These are phyloP conservation scores for Diutina mesorugosa DNA, from an alignment of 1,139 yeast species.

Conservation along the genomic window DNA sequence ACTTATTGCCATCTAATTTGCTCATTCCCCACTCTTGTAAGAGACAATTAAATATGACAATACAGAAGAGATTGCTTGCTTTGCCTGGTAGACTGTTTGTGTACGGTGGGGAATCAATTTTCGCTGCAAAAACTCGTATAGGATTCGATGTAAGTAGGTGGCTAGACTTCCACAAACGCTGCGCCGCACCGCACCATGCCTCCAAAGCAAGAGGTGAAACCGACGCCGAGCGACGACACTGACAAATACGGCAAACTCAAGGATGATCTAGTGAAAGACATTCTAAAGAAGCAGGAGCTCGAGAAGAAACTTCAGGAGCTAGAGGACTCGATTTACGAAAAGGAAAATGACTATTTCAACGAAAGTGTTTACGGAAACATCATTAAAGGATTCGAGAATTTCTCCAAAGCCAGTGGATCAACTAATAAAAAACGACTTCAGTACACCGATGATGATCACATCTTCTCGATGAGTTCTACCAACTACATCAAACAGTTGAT, in stretches of 20 bases:
- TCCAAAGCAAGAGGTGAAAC: neutral
- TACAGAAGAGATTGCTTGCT: too few relatives aligned
- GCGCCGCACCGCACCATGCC: neutral
- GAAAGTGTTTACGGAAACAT: slow-evolving; percentile 66
- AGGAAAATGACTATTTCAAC: slow-evolving; percentile 68
- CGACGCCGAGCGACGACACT: neutral
- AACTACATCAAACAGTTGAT: slow-evolving; percentile 52
- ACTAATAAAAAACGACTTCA: slow-evolving; percentile 40
- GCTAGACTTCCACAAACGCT: neutral
- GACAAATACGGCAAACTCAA: slow-evolving; percentile 54
- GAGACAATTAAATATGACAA: too few relatives aligned
- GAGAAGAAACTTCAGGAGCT: slow-evolving; percentile 48
- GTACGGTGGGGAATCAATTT: neutral
- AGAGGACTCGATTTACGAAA: slow-evolving; percentile 74
- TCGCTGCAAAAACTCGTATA: neutral
- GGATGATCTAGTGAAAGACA: slow-evolving; percentile 52
- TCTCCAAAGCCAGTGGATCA: slow-evolving; percentile 34
- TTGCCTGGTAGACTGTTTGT: neutral
- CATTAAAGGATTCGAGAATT: slow-evolving; percentile 80
- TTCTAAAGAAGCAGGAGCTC: slow-evolving; percentile 49
- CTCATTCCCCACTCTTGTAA: neutral
- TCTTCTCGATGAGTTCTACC: slow-evolving; percentile 72
- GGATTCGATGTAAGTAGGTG: neutral
- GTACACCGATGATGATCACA: slow-evolving; percentile 70
- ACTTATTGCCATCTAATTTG: neutral